Evolutionary conservation across 306 rosid genomes (phyloP).

Genomic region (Gleditsia sinensis): DNA sequence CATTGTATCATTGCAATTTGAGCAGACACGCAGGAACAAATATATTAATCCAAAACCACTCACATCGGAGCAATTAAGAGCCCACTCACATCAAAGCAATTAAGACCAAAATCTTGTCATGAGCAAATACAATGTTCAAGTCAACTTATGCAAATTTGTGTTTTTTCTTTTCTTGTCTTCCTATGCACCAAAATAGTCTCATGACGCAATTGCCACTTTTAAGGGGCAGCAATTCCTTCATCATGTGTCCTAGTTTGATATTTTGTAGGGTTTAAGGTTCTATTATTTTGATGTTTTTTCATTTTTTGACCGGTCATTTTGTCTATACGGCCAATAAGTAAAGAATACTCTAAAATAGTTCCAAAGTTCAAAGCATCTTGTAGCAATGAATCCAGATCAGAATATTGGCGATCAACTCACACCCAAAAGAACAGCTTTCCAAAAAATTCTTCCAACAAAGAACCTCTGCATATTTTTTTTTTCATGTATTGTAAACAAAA

Average conservation of each 20-base stretch:
- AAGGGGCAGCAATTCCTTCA: not conserved
- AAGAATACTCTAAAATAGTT: too few relatives aligned
- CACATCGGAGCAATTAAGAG: conserved; percentile 2
- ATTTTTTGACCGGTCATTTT: not conserved
- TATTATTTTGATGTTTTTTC: conserved; percentile 3
- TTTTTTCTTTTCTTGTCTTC: not conserved
- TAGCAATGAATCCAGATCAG: too few relatives aligned
- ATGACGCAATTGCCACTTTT: not conserved
- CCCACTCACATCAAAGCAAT: too few relatives aligned
- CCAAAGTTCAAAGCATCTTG: too few relatives aligned
- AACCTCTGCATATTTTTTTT: not conserved
- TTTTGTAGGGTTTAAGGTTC: not conserved
- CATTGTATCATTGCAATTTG: not conserved
- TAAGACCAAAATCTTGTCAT: not conserved
- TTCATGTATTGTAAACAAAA: not conserved
- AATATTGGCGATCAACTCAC: too few relatives aligned
- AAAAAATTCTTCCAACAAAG: not conserved
- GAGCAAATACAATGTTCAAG: conserved; percentile 21
- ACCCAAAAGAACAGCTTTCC: too few relatives aligned
- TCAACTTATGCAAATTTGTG: not conserved
- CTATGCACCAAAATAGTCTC: not conserved
- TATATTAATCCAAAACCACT: not conserved
- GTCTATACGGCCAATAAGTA: too few relatives aligned
- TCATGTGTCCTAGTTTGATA: not conserved
- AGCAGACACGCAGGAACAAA: not conserved